Evolutionary conservation across 2,329 filamentous ascomycete species (phyloP).

Genomic region (Microdochium bolleyi): DNA sequence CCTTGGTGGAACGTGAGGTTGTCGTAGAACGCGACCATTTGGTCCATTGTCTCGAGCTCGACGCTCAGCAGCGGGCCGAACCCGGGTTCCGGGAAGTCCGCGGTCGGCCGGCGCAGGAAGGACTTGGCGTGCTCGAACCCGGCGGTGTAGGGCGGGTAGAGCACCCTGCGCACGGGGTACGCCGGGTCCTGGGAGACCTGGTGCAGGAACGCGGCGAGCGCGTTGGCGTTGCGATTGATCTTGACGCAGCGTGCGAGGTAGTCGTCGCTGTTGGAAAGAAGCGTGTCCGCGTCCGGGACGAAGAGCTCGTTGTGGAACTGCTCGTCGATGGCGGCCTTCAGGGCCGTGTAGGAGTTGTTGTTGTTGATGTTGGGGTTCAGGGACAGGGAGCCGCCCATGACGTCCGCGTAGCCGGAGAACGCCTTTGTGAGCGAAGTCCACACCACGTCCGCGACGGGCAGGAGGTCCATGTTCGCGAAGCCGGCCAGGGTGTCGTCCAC

Average conservation of each 20-base stretch:
- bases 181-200: constrained; percentile 15
- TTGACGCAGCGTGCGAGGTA: constrained; percentile 29
- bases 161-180: constrained; percentile 29
- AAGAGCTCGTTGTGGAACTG: constrained; percentile 37
- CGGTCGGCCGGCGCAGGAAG: constrained; percentile 25
- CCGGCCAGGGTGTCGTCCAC: constrained; percentile 41
- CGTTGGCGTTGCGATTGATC: constrained; percentile 35
- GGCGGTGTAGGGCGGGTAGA: constrained; percentile 30
- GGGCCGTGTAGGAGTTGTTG: constrained; percentile 2
- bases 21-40: constrained; percentile 40
- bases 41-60: constrained; percentile 34
- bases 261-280: constrained; percentile 35
- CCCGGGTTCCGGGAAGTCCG: constrained; percentile 38
- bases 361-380: constrained; percentile 10
- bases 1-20: constrained; percentile 38
- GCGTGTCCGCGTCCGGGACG: constrained; percentile 32
- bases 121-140: constrained; percentile 6
- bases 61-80: constrained; percentile 48
- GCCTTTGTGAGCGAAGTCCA: constrained; percentile 42
- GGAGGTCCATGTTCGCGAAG: constrained; percentile 41
- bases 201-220: constrained; percentile 30
- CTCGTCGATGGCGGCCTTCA: constrained; percentile 13
- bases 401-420: constrained; percentile 47
- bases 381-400: constrained; percentile 13
- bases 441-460: constrained; percentile 38